Evolutionary conservation across 1,284 basidiomycete genomes (phyloP).

Genomic region (Apiotrichum gamsii): DNA sequence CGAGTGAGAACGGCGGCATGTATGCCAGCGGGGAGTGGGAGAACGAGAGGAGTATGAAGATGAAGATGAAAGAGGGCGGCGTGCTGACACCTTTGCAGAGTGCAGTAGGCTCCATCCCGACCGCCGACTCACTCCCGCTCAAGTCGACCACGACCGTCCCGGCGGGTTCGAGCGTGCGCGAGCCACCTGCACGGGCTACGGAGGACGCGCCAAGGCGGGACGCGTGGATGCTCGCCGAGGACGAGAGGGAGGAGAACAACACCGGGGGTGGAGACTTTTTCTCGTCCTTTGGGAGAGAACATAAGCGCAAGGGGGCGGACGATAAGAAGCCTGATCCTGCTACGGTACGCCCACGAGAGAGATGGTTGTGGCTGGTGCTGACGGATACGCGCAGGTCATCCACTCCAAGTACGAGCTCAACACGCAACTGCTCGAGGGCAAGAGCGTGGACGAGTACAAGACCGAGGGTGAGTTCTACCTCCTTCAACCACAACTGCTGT

Average conservation of each 20-base stretch:
- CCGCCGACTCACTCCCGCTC: slow-evolving; percentile 63
- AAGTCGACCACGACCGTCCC: slow-evolving; percentile 52
- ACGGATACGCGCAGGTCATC: background rate
- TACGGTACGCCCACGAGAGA: slow-evolving; percentile 51
- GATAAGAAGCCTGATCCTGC: slow-evolving; percentile 64
- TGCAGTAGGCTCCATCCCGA: slow-evolving; percentile 56
- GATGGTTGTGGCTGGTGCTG: background rate
- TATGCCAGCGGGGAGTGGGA: too few species aligned
- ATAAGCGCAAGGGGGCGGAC: slow-evolving; percentile 57
- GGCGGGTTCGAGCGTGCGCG: background rate
- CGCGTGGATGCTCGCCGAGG: slow-evolving; percentile 79
- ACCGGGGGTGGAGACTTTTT: slow-evolving; percentile 62
- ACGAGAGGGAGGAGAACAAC: background rate
- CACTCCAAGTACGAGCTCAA: slow-evolving; percentile 67
- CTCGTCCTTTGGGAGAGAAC: slow-evolving; percentile 69
- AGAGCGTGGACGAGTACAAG: slow-evolving; percentile 55
- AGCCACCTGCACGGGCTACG: slow-evolving; percentile 9
- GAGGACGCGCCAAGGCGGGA: slow-evolving; percentile 54
- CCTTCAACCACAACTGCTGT: too few species aligned
- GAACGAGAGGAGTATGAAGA: too few species aligned
- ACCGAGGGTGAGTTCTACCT: slow-evolving; percentile 44
- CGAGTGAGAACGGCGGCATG: too few species aligned
- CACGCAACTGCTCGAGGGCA: slow-evolving; percentile 61
- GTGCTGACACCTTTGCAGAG: slow-evolving; percentile 7
- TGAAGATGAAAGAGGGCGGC: too few species aligned